phyloP scores from a whole-genome alignment of 768 basidiomycete species.

The Agrocybe chaxingu region DNA sequence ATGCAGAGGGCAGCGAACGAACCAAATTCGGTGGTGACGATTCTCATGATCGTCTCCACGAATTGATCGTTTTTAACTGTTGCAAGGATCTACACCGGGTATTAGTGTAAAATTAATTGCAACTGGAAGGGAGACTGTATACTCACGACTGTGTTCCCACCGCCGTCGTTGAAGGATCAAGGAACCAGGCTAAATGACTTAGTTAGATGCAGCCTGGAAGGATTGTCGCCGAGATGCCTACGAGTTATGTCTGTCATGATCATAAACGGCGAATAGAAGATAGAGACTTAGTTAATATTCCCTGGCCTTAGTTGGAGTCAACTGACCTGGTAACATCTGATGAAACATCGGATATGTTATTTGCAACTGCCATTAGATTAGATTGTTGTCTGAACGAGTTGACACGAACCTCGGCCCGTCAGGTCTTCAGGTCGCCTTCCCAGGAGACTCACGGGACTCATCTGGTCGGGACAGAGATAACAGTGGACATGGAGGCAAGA shows the following conservation, averaged over 20 bases:
- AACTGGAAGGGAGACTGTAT: background rate
- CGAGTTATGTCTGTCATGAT: conserved; percentile 27
- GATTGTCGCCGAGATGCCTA: conserved; percentile 1
- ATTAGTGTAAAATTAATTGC: background rate
- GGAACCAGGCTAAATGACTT: conserved; percentile 20
- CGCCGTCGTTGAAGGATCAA: conserved; percentile 27
- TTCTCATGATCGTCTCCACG: conserved; percentile 43
- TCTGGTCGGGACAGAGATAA: no score
- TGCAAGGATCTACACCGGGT: conserved; percentile 30
- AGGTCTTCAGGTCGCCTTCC: conserved; percentile 27
- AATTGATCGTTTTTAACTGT: conserved; percentile 39
- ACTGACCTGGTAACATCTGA: conserved; percentile 26
- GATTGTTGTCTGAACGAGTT: conserved; percentile 20
- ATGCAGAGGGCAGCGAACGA: conserved; percentile 43
- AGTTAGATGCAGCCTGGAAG: background rate
- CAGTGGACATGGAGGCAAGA: no score
- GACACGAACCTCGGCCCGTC: conserved; percentile 37
- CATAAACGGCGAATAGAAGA: conserved; percentile 20
- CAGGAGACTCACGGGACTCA: no score
- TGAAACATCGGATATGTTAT: conserved; percentile 30
- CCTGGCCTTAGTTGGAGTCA: background rate
- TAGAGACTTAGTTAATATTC: background rate
- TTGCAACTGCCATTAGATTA: conserved; percentile 1
- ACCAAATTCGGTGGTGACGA: conserved; percentile 51
- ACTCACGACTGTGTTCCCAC: conserved; percentile 26